Conservation (phyloP, 257 asterid genomes). For the Fraxinus pennsylvanica region DNA sequence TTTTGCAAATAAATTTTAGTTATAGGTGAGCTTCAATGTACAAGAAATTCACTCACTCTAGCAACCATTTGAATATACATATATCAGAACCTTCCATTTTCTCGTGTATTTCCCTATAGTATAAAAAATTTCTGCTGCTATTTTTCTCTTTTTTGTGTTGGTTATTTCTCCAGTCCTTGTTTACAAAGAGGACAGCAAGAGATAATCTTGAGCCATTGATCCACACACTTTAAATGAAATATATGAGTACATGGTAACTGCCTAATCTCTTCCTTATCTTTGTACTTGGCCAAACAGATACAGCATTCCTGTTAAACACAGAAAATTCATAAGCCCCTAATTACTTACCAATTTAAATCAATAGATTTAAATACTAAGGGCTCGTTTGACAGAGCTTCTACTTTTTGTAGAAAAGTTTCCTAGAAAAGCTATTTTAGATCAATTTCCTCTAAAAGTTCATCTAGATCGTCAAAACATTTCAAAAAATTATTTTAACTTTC, state of each 20-base stretch:
- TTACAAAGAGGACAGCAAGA: conserved; percentile 74
- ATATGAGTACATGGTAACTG: conserved; percentile 75
- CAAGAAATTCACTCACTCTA: conserved; percentile 37
- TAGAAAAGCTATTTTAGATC: too few relatives aligned
- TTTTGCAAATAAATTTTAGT: conserved; percentile 13
- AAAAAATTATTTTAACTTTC: too few relatives aligned
- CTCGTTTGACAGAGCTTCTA: too few relatives aligned
- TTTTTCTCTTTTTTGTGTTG: conserved; percentile 26
- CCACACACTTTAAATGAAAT: conserved; percentile 87
- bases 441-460: too few relatives aligned
- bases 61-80: conserved; percentile 15
- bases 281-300: conserved; percentile 78
- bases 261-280: conserved; percentile 83
- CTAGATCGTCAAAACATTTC: too few relatives aligned
- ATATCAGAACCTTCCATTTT: not conserved
- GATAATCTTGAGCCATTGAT: conserved; percentile 88
- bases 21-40: conserved; percentile 44
- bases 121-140: not conserved
- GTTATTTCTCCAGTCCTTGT: conserved; percentile 39
- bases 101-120: not conserved
- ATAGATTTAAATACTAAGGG: too few relatives aligned
- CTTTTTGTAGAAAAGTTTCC: too few relatives aligned
- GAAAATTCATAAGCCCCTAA: not conserved
- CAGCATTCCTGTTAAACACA: conserved; percentile 71
- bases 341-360: not conserved